Base-by-base conservation (phyloP, 768 basidiomycete species). In the Tulasnella sp. region DNA sequence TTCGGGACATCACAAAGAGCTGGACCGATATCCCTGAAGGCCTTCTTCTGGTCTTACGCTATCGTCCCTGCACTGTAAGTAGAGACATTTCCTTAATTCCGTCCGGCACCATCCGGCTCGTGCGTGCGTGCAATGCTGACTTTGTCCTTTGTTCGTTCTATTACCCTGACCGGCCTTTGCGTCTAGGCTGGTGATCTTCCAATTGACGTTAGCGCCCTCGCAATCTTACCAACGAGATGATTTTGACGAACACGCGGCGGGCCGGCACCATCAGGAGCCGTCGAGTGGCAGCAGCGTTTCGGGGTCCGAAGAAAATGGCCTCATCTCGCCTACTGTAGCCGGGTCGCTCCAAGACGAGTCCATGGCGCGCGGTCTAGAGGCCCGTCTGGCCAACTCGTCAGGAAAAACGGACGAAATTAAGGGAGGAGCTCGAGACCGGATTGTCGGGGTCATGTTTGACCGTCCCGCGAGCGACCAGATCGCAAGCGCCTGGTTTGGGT, bases 21-120 rank as follows among this genome's bases (percentile, higher is more conserved):
- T 18, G 73, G 46, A 22, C 41, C 37, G 40, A 34, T 84, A 1
- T 37, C 81, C 22, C 78, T 84, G n/a, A 83, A 84, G 34, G 83
- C 82, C 16, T 87, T 86, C 83, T 87, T 87, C 83, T 84, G 85
- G 83, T 73, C 80, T 16, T 87, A 87, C 80, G 81, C 83, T 4
- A 75, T 84, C 44, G 82, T 87, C 37, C 86, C 86, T 20, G 80
- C 83, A 18, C 37, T 85, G 86, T 86, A 79, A 80, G 86, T 83
- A n/a, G 41, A 58, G 31, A 9, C 8, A 74, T 50, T 80, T 41
- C 37, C 46, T 37, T 31, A 69, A 69, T 69, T 50, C 41, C 72
- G 41, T 54, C 14, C 76, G 46, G 76, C 34, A 41, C 28, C 24
- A 31, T n/a, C 48, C 76, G 46, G 48, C 34, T 64, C 24, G 64